Conservation (phyloP, 192 early-diverging fungal species). For the Linderina pennispora region DNA sequence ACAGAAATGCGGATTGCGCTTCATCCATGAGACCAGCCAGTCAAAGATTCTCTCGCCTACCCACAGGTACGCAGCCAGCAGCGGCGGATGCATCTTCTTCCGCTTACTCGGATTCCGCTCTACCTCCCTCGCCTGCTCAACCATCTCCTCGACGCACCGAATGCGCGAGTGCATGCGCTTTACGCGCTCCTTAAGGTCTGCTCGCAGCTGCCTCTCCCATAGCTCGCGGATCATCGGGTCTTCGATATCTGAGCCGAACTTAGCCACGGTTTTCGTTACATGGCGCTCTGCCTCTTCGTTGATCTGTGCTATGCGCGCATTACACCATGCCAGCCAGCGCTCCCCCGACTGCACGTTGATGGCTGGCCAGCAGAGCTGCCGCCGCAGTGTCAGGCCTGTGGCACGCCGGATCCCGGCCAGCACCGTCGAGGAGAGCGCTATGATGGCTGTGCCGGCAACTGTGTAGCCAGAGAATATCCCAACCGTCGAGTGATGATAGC, state of each 20-base stretch:
- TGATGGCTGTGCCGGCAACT: conserved; percentile 1
- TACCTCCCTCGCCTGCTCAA: conserved; percentile 1
- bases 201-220: conserved; percentile 30
- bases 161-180: conserved; percentile 10
- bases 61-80: conserved; percentile 17
- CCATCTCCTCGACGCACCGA: conserved; percentile 1
- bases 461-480: conserved; percentile 10
- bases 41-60: conserved; percentile 21
- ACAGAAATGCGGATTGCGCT: conserved; percentile 15
- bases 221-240: conserved; percentile 11
- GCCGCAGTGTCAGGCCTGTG: conserved; percentile 28
- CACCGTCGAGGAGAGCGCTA: conserved; percentile 10
- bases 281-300: conserved; percentile 13
- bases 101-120: neutral
- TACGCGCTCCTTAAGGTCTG: conserved; percentile 16
- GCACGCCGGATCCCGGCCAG: conserved; percentile 29
- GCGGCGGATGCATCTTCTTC: conserved; percentile 1
- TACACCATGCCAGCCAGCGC: conserved; percentile 26
- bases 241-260: conserved; percentile 5
- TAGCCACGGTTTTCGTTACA: conserved; percentile 1
- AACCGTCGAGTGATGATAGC: neutral
- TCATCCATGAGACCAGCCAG: conserved; percentile 10
- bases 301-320: conserved; percentile 13
- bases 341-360: conserved; percentile 6
- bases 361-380: conserved; percentile 7